phyloP scores from a whole-genome alignment of 2,329 filamentous ascomycete species.

The Fusarium tanahbumbuense region DNA sequence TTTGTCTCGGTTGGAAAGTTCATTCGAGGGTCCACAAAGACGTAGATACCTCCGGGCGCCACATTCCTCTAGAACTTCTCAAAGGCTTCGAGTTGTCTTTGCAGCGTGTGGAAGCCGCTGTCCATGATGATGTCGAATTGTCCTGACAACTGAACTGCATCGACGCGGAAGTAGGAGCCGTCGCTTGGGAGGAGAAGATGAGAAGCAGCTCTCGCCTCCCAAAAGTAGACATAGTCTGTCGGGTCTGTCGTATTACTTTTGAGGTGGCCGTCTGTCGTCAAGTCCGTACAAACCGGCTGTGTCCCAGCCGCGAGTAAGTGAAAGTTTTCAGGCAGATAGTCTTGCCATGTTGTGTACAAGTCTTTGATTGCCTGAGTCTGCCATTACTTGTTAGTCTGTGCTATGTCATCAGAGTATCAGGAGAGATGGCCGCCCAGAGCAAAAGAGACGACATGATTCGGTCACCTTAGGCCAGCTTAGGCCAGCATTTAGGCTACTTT shows the following conservation, averaged over 20 bases:
- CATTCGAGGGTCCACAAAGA: conserved; percentile 52
- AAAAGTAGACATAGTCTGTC: neutral
- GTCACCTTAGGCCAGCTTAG: neutral
- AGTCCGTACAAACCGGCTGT: neutral
- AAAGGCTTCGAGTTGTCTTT: conserved; percentile 53
- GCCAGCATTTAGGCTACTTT: neutral
- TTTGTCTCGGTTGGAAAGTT: conserved; percentile 29
- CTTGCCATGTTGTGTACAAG: neutral
- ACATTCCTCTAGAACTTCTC: conserved; percentile 52
- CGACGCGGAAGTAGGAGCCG: neutral
- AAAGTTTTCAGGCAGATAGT: neutral
- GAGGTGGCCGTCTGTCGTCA: neutral
- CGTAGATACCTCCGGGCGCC: conserved; percentile 52
- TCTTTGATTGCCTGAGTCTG: neutral
- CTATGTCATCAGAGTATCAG: neutral
- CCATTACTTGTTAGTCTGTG: neutral
- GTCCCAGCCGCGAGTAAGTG: neutral
- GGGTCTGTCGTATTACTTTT: neutral
- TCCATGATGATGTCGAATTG: conserved; percentile 54
- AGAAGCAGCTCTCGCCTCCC: neutral
- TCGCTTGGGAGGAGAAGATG: neutral
- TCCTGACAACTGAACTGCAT: neutral
- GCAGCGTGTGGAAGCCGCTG: conserved; percentile 54
- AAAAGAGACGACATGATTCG: neutral
- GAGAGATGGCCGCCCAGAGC: neutral